These are phyloP conservation scores for Polytrichum commune DNA, from an alignment of 225 moss, liverwort and hornwort genomes.

Conservation along the genomic window DNA sequence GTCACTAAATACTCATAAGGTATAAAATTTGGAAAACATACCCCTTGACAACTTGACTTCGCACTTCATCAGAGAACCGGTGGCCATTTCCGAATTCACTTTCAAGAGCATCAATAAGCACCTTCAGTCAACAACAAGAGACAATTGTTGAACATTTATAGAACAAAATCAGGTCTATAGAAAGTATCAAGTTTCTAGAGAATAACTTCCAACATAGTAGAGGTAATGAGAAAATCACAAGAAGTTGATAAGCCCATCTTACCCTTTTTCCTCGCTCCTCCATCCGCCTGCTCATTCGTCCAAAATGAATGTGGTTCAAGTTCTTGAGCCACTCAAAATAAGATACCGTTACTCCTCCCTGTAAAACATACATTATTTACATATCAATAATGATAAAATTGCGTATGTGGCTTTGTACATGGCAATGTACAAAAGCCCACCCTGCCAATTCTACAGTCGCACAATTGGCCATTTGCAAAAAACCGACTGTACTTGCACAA, in stretches of 20 bases:
- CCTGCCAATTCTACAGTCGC: neutral
- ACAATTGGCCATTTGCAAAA: neutral
- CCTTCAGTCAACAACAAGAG: conserved; percentile 15
- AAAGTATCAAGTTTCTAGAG: neutral
- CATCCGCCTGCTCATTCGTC: conserved; percentile 90
- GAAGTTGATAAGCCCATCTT: neutral
- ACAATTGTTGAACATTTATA: neutral
- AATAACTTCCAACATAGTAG: no score
- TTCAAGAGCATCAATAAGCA: conserved; percentile 78
- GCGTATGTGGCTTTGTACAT: neutral
- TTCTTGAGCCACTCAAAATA: conserved; percentile 95
- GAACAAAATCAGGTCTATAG: neutral
- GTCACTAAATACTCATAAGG: no score
- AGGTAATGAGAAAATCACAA: no score
- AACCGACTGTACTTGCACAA: neutral
- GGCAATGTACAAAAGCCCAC: neutral
- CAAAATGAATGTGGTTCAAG: conserved; percentile 86
- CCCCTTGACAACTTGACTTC: conserved; percentile 79
- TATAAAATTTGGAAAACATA: conserved; percentile 14
- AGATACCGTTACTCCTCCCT: conserved; percentile 90
- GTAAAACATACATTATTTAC: neutral
- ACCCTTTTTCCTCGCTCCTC: conserved; percentile 82
- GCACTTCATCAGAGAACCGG: conserved; percentile 63
- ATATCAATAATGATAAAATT: neutral
- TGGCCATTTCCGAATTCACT: conserved; percentile 73